Evolutionary conservation across 2,329 filamentous ascomycete species (phyloP).

Genomic region (Aspergillus thermomutatus): DNA sequence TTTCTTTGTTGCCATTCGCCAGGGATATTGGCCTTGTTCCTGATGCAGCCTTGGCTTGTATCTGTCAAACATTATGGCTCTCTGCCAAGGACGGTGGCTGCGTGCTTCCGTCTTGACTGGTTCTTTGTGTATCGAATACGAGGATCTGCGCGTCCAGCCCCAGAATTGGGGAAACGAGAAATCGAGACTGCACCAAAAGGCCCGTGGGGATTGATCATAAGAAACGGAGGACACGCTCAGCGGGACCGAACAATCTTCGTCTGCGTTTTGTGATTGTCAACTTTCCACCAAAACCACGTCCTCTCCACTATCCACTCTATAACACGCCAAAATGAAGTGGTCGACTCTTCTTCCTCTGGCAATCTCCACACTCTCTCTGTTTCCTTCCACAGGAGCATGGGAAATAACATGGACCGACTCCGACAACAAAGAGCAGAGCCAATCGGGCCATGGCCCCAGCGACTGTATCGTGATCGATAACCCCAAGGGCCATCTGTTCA

Average conservation of each 20-base stretch:
- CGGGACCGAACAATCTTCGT: not conserved
- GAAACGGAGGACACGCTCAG: not conserved
- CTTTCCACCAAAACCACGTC: not conserved
- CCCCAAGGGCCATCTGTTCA: slow-evolving; percentile 9
- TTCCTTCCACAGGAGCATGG: slow-evolving; percentile 6
- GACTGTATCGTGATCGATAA: slow-evolving; percentile 10
- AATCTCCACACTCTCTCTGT: not conserved
- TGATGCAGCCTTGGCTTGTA: not conserved
- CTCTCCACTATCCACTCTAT: not conserved
- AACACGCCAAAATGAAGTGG: slow-evolving; percentile 7
- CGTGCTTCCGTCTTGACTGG: not conserved
- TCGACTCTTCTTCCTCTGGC: slow-evolving; percentile 4
- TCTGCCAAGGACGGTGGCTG: not conserved
- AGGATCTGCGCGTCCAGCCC: not conserved
- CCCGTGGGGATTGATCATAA: not conserved
- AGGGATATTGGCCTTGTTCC: not conserved
- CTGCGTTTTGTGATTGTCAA: not conserved
- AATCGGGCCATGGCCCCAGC: slow-evolving; percentile 7
- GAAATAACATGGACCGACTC: slow-evolving; percentile 8
- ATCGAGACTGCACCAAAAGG: not conserved
- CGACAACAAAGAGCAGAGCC: slow-evolving; percentile 3
- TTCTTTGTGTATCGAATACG: not conserved
- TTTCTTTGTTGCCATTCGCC: not conserved
- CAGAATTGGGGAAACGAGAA: not conserved
- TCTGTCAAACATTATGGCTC: not conserved